phyloP scores from a whole-genome alignment of 495 filamentous ascomycete species.

The Staphylotrichum longicolle region DNA sequence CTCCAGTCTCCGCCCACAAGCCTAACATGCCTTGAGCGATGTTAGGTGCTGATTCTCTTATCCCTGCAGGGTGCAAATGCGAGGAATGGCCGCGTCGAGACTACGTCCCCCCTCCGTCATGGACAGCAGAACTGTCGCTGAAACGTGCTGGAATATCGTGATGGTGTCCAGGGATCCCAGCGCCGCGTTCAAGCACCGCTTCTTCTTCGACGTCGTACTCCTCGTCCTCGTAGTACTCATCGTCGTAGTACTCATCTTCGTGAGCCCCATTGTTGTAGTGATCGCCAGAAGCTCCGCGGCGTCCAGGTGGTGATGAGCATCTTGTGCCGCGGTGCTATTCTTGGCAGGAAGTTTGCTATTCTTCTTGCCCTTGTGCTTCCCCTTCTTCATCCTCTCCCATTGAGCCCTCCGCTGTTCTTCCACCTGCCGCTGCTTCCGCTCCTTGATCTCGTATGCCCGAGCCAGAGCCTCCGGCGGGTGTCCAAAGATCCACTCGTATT shows the following conservation, averaged over 20 bases:
- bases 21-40: not conserved
- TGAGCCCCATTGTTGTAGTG: conserved; percentile 35
- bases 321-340: conserved; percentile 44
- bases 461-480: conserved; percentile 79
- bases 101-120: conserved; percentile 26
- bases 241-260: conserved; percentile 39
- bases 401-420: conserved; percentile 79
- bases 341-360: conserved; percentile 63
- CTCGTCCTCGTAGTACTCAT: conserved; percentile 41
- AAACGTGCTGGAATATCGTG: conserved; percentile 14
- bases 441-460: conserved; percentile 90
- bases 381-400: conserved; percentile 93
- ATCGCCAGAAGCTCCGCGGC: conserved; percentile 25
- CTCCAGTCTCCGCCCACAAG: too few relatives aligned
- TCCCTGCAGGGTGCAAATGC: conserved; percentile 1
- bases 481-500: conserved; percentile 86
- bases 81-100: not conserved
- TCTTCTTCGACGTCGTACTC: conserved; percentile 38
- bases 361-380: conserved; percentile 76
- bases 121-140: conserved; percentile 9
- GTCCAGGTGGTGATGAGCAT: conserved; percentile 26
- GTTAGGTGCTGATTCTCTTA: not conserved
- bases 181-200: conserved; percentile 23
- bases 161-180: conserved; percentile 30
- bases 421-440: conserved; percentile 76